Evolutionary conservation across 768 basidiomycete genomes (phyloP).

Genomic region (Russula compacta): DNA sequence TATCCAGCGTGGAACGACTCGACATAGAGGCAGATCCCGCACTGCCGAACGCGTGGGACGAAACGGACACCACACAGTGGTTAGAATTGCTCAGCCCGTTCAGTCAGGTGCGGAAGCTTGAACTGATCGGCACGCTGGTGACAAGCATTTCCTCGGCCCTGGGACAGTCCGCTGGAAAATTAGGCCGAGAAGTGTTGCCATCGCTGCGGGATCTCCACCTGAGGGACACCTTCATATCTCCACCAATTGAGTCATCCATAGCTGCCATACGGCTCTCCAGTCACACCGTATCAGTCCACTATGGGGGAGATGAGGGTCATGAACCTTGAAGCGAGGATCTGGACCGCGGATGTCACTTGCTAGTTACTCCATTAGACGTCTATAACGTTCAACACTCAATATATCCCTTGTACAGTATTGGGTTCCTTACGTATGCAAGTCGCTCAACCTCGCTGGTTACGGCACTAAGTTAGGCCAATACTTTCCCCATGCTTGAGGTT

Average conservation of each 20-base stretch:
- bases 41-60: background rate
- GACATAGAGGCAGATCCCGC: background rate
- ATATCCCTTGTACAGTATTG: background rate
- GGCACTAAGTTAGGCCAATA: too few species aligned
- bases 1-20: background rate
- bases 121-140: background rate
- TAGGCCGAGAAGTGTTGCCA: background rate
- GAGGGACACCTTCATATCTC: background rate
- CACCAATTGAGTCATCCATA: background rate
- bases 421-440: background rate
- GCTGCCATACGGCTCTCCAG: background rate
- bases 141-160: background rate
- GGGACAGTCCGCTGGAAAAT: background rate
- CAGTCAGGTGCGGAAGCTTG: background rate
- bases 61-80: background rate
- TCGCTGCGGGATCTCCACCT: background rate
- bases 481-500: too few species aligned
- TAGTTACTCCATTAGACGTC: background rate
- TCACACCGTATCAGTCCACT: background rate
- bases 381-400: background rate
- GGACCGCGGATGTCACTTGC: background rate
- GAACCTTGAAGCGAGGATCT: background rate
- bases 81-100: slow-evolving; percentile 1
- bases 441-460: background rate
- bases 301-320: background rate